phyloP scores from a whole-genome alignment of 768 basidiomycete species.

The Kwoniella dejecticola region DNA sequence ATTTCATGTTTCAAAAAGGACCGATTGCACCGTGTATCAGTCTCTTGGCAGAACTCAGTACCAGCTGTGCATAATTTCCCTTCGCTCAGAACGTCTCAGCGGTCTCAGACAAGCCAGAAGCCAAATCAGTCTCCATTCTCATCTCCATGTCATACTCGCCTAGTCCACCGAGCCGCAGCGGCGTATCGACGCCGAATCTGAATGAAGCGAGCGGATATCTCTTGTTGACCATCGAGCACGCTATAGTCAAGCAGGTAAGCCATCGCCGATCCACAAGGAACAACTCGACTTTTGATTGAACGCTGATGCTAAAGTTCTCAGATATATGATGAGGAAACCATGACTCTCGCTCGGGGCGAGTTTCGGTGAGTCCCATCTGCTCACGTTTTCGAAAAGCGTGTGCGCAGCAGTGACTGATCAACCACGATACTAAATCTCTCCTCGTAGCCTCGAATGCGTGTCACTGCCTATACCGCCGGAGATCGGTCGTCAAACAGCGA shows the following conservation, averaged over 20 bases:
- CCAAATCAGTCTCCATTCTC: no score
- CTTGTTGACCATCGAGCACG: conserved; percentile 49
- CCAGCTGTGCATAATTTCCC: no score
- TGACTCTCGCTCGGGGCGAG: conserved; percentile 48
- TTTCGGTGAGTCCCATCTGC: conserved; percentile 40
- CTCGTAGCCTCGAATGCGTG: conserved; percentile 66
- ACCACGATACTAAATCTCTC: no score
- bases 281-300: no score
- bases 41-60: no score
- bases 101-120: no score
- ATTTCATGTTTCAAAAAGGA: no score
- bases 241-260: conserved; percentile 48
- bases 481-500: conserved; percentile 46
- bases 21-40: no score
- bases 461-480: conserved; percentile 57
- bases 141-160: background rate
- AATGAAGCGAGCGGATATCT: conserved; percentile 47
- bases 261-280: background rate
- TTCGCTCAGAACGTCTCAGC: no score
- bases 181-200: conserved; percentile 26
- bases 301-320: conserved; percentile 2
- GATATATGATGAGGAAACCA: conserved; percentile 41
- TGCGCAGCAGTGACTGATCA: no score
- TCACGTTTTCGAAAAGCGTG: no score
- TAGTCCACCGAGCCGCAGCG: conserved; percentile 8